Evolutionary conservation across 306 rosid species (phyloP).

Genomic region (Mimosa pudica): DNA sequence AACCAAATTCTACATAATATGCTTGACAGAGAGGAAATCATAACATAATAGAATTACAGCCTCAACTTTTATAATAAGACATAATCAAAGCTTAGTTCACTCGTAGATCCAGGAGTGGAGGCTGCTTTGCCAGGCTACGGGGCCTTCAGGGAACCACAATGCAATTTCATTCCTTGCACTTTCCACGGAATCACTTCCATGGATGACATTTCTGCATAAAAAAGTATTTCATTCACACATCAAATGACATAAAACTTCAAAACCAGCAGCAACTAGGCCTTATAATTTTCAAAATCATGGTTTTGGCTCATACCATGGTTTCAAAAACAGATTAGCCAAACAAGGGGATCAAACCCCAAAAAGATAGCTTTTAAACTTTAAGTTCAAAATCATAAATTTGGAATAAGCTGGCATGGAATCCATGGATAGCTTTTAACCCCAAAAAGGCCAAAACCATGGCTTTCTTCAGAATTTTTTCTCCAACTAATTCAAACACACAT

Average conservation of each 20-base stretch:
- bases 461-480: too few species aligned
- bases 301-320: too few species aligned
- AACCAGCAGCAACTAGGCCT: background rate
- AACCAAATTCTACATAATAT: background rate
- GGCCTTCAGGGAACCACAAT: constrained; percentile 69
- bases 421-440: too few species aligned
- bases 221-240: background rate
- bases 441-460: too few species aligned
- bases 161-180: constrained; percentile 65
- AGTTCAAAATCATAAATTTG: too few species aligned
- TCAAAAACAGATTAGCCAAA: too few species aligned
- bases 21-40: too few species aligned
- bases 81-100: constrained; percentile 11
- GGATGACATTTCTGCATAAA: constrained; percentile 59
- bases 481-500: too few species aligned
- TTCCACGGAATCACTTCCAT: constrained; percentile 75
- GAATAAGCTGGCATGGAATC: too few species aligned
- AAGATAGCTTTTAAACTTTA: too few species aligned
- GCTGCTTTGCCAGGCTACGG: constrained; percentile 60
- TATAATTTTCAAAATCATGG: too few species aligned
- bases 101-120: constrained; percentile 60
- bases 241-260: constrained; percentile 4
- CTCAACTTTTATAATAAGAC: background rate
- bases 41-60: background rate
- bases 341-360: too few species aligned